These are phyloP conservation scores for Nicotiana rustica DNA, from an alignment of 305 asterid genomes.

Conservation along the genomic window DNA sequence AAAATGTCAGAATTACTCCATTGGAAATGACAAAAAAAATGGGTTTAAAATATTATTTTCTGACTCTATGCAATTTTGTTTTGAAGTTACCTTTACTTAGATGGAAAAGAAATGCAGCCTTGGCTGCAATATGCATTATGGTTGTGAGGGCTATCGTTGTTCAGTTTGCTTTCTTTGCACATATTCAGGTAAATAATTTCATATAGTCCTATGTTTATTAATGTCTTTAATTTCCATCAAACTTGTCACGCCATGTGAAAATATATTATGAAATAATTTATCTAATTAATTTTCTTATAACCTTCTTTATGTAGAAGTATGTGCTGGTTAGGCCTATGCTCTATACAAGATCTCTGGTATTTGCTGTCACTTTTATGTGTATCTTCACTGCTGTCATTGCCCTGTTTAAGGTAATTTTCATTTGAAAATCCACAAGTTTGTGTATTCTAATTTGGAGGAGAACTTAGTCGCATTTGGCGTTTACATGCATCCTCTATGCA, in stretches of 20 bases:
- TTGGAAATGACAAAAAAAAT: neutral
- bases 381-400: constrained; percentile 39
- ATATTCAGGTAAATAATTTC: constrained; percentile 40
- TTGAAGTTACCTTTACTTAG: constrained; percentile 42
- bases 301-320: constrained; percentile 31
- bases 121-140: constrained; percentile 36
- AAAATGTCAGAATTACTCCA: neutral
- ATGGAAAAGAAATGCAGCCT: constrained; percentile 42
- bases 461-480: no score
- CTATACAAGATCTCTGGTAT: constrained; percentile 37
- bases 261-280: neutral
- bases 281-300: neutral
- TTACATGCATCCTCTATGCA: no score
- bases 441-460: neutral
- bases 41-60: neutral
- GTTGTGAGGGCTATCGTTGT: constrained; percentile 39
- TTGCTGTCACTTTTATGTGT: constrained; percentile 39
- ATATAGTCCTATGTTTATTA: neutral
- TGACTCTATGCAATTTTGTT: neutral
- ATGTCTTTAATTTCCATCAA: neutral
- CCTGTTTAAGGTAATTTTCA: constrained; percentile 39
- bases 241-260: neutral
- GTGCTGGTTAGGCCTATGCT: constrained; percentile 37
- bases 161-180: constrained; percentile 42
- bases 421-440: neutral